Base-by-base conservation (phyloP, 305 asterid genomes). In the Nicotiana rustica region DNA sequence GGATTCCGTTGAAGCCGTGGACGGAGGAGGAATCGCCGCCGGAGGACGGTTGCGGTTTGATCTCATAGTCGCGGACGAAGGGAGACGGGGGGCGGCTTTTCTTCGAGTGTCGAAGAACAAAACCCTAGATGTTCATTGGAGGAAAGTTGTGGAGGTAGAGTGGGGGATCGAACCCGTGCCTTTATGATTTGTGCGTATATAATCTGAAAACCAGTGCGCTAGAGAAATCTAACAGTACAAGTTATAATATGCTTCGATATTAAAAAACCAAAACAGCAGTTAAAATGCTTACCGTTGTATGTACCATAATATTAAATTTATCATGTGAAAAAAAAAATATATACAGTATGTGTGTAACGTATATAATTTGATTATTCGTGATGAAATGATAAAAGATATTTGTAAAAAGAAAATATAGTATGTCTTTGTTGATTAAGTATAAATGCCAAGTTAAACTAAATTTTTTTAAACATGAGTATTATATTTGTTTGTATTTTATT, bases 1-100 rank as follows among this genome's bases (percentile, higher is more conserved):
- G 17, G 92, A 85, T 67, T 85, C 88, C 47, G 91, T 44, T 59
- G 64, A 62, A 17, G 36, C 10, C 19, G 61, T 41, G 29, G 81
- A 49, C 67, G 83, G 38, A 47, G 56, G 86, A 41, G 29, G 9
- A 55, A 17, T 17, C 55, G 60, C 77, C 38, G 41, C 14, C 61
- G 2, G 6, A 44, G 61, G 62, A 56, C 68, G 84, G 81, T 10
- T 36, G 67, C 35, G 47, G 38, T 33, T 35, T 31, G 81, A 61
- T 4, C 62, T 31, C 80, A 76, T 76, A 12, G 18, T 29, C 10
- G 70, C 70, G 70, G 70, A 15, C n/a, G 25, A 57, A 1, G 62
- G 62, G 3, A 7, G 18, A 7, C 6, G 9, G 21, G 62, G 36
- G 61, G 38, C 41, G 79, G 79, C 79, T 6, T 12, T 70, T 15